phyloP scores from a whole-genome alignment of 1,139 yeast genomes.

The Yamadazyma membranifaciens region DNA sequence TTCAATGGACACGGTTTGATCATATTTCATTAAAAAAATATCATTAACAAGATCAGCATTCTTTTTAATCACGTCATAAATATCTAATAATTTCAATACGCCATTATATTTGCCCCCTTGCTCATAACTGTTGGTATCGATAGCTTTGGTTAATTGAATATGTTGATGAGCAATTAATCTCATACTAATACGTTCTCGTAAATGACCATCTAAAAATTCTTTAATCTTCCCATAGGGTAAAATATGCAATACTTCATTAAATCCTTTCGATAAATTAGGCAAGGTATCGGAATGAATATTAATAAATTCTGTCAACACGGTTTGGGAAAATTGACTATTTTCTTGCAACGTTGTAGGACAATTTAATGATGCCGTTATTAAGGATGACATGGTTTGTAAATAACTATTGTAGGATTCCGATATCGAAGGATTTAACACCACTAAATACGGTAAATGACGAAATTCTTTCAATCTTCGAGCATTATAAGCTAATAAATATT shows the following conservation, averaged over 20 bases:
- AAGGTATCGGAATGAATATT: slow-evolving; percentile 81
- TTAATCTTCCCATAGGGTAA: slow-evolving; percentile 53
- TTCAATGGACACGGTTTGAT: slow-evolving; percentile 60
- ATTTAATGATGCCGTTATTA: slow-evolving; percentile 44
- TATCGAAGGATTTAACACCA: slow-evolving; percentile 83
- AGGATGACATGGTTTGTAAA: slow-evolving; percentile 63
- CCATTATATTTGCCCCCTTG: slow-evolving; percentile 58
- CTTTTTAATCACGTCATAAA: slow-evolving; percentile 57
- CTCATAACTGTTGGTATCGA: slow-evolving; percentile 25
- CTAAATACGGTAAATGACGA: slow-evolving; percentile 75
- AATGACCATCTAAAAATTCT: slow-evolving; percentile 68
- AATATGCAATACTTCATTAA: slow-evolving; percentile 65
- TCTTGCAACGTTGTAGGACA: slow-evolving; percentile 50
- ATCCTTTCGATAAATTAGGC: slow-evolving; percentile 77
- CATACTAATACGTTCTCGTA: slow-evolving; percentile 82
- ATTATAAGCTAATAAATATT: slow-evolving; percentile 41
- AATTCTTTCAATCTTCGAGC: slow-evolving; percentile 67
- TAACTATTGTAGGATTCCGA: slow-evolving; percentile 78
- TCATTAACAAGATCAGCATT: slow-evolving; percentile 79
- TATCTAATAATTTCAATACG: slow-evolving; percentile 61
- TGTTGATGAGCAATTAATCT: slow-evolving; percentile 85
- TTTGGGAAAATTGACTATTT: slow-evolving; percentile 47
- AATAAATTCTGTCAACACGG: slow-evolving; percentile 56
- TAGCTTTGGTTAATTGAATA: slow-evolving; percentile 50
- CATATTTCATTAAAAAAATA: slow-evolving; percentile 78